Conservation (phyloP, 1,284 basidiomycete genomes). For the Sporisorium graminicola region DNA sequence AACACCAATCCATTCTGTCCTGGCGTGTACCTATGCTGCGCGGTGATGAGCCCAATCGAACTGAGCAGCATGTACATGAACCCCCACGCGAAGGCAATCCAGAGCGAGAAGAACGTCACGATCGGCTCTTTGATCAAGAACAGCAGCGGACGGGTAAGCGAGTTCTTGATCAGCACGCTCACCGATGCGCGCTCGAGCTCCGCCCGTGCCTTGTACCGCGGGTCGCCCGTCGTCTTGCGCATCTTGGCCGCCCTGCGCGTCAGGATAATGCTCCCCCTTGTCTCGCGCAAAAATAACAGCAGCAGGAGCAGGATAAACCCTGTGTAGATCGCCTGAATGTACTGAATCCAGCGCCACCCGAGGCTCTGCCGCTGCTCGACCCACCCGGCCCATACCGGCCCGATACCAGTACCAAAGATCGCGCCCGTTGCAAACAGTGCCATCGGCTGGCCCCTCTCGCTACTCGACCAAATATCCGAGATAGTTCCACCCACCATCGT, state of each 20-base stretch:
- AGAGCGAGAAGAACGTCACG: slow-evolving; percentile 73
- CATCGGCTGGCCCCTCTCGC: slow-evolving; percentile 77
- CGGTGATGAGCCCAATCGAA: slow-evolving; percentile 69
- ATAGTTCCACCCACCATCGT: slow-evolving; percentile 84
- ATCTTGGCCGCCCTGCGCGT: slow-evolving; percentile 68
- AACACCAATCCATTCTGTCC: slow-evolving; percentile 71
- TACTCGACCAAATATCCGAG: slow-evolving; percentile 69
- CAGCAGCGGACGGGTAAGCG: slow-evolving; percentile 77
- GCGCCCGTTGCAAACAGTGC: slow-evolving; percentile 52
- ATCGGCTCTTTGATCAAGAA: slow-evolving; percentile 78
- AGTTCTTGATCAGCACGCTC: slow-evolving; percentile 75
- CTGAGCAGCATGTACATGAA: slow-evolving; percentile 77
- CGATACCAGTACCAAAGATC: slow-evolving; percentile 76
- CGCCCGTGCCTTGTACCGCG: slow-evolving; percentile 75
- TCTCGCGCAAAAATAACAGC: slow-evolving; percentile 66
- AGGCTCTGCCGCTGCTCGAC: slow-evolving; percentile 77
- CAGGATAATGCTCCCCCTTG: slow-evolving; percentile 71
- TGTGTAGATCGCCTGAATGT: slow-evolving; percentile 73
- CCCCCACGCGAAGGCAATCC: slow-evolving; percentile 76
- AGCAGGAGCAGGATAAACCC: slow-evolving; percentile 48
- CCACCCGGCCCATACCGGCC: slow-evolving; percentile 78
- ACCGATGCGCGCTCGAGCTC: slow-evolving; percentile 77
- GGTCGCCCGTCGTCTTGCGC: slow-evolving; percentile 73
- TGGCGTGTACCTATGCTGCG: slow-evolving; percentile 76
- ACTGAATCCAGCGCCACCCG: slow-evolving; percentile 85